phyloP scores from a whole-genome alignment of 2,329 filamentous ascomycete species.

The Clarireedia paspali region DNA sequence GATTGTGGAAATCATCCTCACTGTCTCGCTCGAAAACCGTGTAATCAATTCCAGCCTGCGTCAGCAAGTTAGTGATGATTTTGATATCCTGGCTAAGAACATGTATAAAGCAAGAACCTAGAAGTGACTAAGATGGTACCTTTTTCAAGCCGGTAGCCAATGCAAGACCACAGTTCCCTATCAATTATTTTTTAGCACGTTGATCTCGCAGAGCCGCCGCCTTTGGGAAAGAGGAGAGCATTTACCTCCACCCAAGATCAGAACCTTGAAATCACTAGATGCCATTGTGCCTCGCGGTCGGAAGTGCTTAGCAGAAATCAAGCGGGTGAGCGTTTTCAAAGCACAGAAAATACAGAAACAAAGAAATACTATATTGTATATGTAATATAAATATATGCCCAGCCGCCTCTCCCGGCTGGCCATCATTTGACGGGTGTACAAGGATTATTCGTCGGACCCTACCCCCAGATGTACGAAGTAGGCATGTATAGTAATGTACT shows the following conservation, averaged over 20 bases:
- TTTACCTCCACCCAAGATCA: neutral
- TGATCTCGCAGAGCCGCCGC: neutral
- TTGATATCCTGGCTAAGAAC: too few relatives aligned
- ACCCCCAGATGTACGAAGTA: too few relatives aligned
- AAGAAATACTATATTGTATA: too few relatives aligned
- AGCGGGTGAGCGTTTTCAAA: too few relatives aligned
- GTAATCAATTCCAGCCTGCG: neutral
- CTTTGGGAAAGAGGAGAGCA: neutral
- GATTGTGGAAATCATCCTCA: neutral
- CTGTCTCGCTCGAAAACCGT: neutral
- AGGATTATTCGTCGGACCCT: too few relatives aligned
- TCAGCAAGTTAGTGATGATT: neutral
- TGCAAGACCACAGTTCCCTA: neutral
- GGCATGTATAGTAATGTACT: too few relatives aligned
- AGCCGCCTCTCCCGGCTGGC: too few relatives aligned
- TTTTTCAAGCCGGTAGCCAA: neutral
- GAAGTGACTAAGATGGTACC: neutral
- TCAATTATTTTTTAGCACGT: neutral
- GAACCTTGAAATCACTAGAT: neutral
- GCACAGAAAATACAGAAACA: too few relatives aligned
- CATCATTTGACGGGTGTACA: too few relatives aligned
- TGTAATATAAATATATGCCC: too few relatives aligned
- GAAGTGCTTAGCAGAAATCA: too few relatives aligned
- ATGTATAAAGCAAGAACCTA: too few relatives aligned
- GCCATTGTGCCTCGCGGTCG: neutral